Conservation (phyloP, 768 basidiomycete genomes). For the Arthromyces matolae region DNA sequence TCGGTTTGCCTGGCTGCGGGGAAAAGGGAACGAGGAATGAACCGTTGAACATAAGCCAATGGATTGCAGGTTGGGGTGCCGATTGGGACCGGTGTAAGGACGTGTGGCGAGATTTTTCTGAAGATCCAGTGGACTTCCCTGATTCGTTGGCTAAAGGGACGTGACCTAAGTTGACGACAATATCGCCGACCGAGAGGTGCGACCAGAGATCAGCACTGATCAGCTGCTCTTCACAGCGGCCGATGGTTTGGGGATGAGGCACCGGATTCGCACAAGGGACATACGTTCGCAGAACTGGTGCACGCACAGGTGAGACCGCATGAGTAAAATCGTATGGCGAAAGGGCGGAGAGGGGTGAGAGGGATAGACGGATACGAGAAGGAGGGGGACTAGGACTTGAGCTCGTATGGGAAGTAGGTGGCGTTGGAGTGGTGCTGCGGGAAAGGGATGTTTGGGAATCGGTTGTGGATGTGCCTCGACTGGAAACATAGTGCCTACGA, state of each 20-base stretch:
- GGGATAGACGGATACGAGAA: constrained; percentile 6
- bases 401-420: constrained; percentile 10
- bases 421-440: constrained; percentile 14
- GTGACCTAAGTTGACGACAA: constrained; percentile 79
- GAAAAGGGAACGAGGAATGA: constrained; percentile 53
- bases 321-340: constrained; percentile 60
- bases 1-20: constrained; percentile 45
- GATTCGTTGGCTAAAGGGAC: constrained; percentile 46
- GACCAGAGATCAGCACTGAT: constrained; percentile 66
- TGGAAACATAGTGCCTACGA: constrained; percentile 24
- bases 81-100: constrained; percentile 4
- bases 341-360: constrained; percentile 12
- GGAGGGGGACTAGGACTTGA: constrained; percentile 10
- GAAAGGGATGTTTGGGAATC: constrained; percentile 15
- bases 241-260: constrained; percentile 38
- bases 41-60: constrained; percentile 79
- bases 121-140: constrained; percentile 19
- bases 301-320: constrained; percentile 61
- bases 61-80: constrained; percentile 19
- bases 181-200: constrained; percentile 72
- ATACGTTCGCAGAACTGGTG: constrained; percentile 66
- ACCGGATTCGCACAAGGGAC: constrained; percentile 63
- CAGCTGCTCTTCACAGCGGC: constrained; percentile 66
- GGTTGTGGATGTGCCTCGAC: constrained; percentile 49
- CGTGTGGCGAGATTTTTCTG: background rate